Base-by-base conservation (phyloP, 306 rosid species). In the Myrica gale region DNA sequence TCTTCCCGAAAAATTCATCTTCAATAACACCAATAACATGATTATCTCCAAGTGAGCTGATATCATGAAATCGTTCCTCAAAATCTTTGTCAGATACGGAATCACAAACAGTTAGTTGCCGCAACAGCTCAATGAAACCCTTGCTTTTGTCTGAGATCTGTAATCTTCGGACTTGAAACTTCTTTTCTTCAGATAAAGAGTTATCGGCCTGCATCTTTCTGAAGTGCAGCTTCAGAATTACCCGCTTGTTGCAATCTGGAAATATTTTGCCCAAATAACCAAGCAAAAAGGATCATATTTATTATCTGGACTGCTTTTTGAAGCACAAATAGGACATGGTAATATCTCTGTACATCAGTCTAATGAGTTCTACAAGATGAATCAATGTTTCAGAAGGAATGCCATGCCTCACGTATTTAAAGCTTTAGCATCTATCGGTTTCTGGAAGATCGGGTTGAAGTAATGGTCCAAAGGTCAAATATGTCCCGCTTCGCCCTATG, bases 41-140 rank as follows among this genome's bases (percentile, higher is more conserved):
- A 43, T 91, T 89, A 62, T 88, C 94, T n/a, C 90, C 94, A 2
- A 88, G 83, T 13, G 85, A 72, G 46, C 76, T 79, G 52, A 90
- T 76, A 76, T 90, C 98, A 9, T 1, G 76, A 78, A 89, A 93
- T 21, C 92, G 81, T 54, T 86, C 86, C 82, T 87, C 86, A 16
- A 93, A 91, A n/a, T 89, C 89, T 68, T 86, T 73, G 52, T 91
- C 87, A 6, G 94, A 80, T 9, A 91, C 89, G 20, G 86, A 88
- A 81, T 90, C 96, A 47, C 96, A 91, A 45, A 87, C 84, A 37
- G 85, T 91, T 1, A 91, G 89, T 47, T 93, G 98, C 65, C 44
- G 90, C 71, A 93, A 78, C 16, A 93, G 81, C 82, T 91, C 87
- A 13, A 86, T 79, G 76, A 91, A 93, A 10, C 96, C 97, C 80